phyloP scores from a whole-genome alignment of 352 stramenopile genomes.

The Blastocystis sp. region DNA sequence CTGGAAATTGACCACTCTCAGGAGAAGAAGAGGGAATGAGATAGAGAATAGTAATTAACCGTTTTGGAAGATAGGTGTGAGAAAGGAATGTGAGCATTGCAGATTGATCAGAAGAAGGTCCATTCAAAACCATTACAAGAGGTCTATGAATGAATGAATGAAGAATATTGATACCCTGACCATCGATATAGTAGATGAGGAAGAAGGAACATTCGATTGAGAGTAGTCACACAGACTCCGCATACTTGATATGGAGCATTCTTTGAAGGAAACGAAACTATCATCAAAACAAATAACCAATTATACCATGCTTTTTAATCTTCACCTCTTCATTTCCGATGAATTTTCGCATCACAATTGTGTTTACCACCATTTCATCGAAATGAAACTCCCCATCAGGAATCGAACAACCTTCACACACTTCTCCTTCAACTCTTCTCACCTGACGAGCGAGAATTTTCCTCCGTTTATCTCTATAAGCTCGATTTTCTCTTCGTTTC shows the following conservation, averaged over 20 bases:
- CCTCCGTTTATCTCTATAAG: neutral
- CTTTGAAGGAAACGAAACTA: neutral
- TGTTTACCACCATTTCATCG: neutral
- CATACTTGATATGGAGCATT: slow-evolving; percentile 22
- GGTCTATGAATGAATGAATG: neutral
- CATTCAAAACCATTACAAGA: slow-evolving; percentile 55
- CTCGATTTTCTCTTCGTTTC: neutral
- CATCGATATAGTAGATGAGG: slow-evolving; percentile 32
- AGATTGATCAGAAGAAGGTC: neutral
- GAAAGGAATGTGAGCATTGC: neutral
- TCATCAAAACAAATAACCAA: neutral
- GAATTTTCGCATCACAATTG: slow-evolving; percentile 12
- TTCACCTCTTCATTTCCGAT: slow-evolving; percentile 7
- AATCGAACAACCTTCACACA: neutral
- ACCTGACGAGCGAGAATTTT: neutral
- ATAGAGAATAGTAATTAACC: slow-evolving; percentile 22
- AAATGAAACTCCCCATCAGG: neutral
- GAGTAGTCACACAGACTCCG: slow-evolving; percentile 36
- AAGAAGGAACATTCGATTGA: slow-evolving; percentile 5
- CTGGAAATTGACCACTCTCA: slow-evolving; percentile 20
- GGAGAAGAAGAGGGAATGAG: slow-evolving; percentile 1
- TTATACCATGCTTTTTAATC: neutral
- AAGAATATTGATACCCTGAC: neutral
- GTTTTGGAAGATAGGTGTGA: neutral
- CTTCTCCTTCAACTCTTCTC: neutral